Evolutionary conservation across 2,329 filamentous ascomycete genomes (phyloP), one percentile per base, ranked within the genome.

Genomic region (Trichophyton rubrum): DNA sequence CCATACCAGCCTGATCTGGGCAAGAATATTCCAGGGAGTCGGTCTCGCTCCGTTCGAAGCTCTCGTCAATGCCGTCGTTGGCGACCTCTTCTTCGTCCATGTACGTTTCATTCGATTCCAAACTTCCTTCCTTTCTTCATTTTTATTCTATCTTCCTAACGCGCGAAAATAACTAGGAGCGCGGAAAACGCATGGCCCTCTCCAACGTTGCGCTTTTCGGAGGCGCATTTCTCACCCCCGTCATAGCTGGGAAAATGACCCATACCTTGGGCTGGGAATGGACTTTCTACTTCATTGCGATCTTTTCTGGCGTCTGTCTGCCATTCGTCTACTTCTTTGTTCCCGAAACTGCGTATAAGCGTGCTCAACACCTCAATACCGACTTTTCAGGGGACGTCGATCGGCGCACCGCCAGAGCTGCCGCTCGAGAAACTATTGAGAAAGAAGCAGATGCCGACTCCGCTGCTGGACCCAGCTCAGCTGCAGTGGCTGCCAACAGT

Each of bases 51-150:
- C 92, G 0, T 96, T 93, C 66, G 92, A 97, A 74, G 88, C 89
- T 0, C 77, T 96, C 24, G 86, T 96, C 61, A 96, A 95, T 72
- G 89, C 89, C 0, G 86, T 85, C 56, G 88, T 96, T 5, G 92
- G 90, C 45, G 92, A 97, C 72, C 71, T 97, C 58, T 96, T 92
- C 74, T 93, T 86, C 72, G 90, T 96, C 27, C 92, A 92, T 75
- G 84, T 88, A 72, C 73, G 82, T 72, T 72, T 7, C 5, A 30
- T 7, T 38, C 33, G 1, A 38, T 30, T 7, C 2, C 9, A 38
- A 3, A 11, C 11, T 13, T 9, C 11, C 33, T n/a, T n/a, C 33
- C 11, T 4, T 13, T 13, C 33, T 38, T 13, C 33, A 3, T 45
- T 38, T 27, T 53, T 13, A 13, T 20, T 27, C 9, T 4, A 20